Percentiles rank a stretch among this genome's conserved stretches.
These are phyloP conservation scores for Sparassis latifolia DNA, from an alignment of 1,284 basidiomycete species.

Conservation along the genomic window DNA sequence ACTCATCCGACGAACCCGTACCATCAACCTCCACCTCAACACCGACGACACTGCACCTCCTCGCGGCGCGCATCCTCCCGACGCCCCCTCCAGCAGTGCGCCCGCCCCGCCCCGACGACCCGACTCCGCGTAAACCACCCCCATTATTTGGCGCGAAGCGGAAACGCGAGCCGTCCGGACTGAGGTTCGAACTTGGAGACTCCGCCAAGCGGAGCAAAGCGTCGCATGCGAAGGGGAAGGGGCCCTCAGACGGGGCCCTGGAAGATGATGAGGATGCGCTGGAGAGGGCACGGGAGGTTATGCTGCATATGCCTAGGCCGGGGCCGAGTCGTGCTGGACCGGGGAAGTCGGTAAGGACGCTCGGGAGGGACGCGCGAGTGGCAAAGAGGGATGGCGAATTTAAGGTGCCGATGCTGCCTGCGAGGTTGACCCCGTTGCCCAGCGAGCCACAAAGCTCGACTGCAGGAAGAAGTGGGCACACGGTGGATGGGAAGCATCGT, in stretches of 20 bases:
- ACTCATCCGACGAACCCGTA: not conserved
- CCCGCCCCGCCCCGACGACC: constrained; percentile 67
- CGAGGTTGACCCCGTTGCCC: constrained; percentile 9
- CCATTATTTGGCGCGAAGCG: constrained; percentile 21
- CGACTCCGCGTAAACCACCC: constrained; percentile 63
- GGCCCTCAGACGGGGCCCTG: constrained; percentile 7
- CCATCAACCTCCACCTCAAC: constrained; percentile 20
- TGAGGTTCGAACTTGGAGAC: constrained; percentile 9
- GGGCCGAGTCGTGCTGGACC: constrained; percentile 1
- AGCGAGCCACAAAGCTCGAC: too few species aligned
- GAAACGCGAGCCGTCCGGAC: constrained; percentile 20
- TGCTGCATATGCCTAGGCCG: constrained; percentile 29
- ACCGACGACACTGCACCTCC: constrained; percentile 34
- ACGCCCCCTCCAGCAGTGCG: constrained; percentile 29
- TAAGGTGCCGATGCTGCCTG: constrained; percentile 31
- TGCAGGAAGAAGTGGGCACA: not conserved
- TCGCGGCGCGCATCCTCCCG: constrained; percentile 52
- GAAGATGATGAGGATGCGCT: constrained; percentile 16
- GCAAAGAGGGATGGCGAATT: constrained; percentile 22
- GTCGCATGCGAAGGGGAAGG: constrained; percentile 17
- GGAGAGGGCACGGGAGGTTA: constrained; percentile 28
- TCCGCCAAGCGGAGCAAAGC: constrained; percentile 17
- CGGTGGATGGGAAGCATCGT: not conserved
- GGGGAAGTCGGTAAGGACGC: constrained; percentile 14
- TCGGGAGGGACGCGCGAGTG: constrained; percentile 12